Evolutionary conservation across 257 asterid species (phyloP).

Genomic region (Buddleja alternifolia): DNA sequence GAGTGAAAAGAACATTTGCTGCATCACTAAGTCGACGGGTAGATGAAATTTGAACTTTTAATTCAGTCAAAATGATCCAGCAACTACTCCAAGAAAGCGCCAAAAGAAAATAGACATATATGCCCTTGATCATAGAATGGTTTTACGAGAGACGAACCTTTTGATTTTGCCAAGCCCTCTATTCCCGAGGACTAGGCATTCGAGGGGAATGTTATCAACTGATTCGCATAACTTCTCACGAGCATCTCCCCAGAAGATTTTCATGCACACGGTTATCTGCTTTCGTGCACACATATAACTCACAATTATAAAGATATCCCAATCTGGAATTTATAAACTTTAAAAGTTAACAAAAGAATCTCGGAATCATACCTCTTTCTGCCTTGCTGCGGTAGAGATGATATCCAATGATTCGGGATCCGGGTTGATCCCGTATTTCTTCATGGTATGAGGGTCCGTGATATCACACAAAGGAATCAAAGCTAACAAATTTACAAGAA

Average conservation of each 20-base stretch:
- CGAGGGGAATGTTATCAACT: conserved; percentile 65
- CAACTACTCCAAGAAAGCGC: neutral
- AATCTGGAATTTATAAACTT: neutral
- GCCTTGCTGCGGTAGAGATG: conserved; percentile 54
- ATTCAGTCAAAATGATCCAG: neutral
- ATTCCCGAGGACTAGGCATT: conserved; percentile 77
- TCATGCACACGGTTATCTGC: conserved; percentile 71
- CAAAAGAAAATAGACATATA: neutral
- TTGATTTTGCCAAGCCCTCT: conserved; percentile 89
- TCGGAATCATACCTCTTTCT: conserved; percentile 58
- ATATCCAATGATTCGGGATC: conserved; percentile 75
- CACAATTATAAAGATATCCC: neutral
- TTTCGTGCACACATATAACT: neutral
- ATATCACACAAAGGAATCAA: conserved; percentile 75
- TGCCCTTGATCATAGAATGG: neutral
- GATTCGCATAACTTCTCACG: conserved; percentile 83
- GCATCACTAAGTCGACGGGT: no score
- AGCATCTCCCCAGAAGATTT: conserved; percentile 91
- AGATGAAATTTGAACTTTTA: neutral
- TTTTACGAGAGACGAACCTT: conserved; percentile 47
- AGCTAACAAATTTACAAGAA: conserved; percentile 46
- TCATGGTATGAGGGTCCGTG: conserved; percentile 53
- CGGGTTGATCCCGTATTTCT: conserved; percentile 64
- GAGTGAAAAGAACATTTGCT: no score
- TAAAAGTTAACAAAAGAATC: neutral